Evolutionary conservation across 2,329 filamentous ascomycete genomes (phyloP).

Genomic region (Verticillium albo-atrum): DNA sequence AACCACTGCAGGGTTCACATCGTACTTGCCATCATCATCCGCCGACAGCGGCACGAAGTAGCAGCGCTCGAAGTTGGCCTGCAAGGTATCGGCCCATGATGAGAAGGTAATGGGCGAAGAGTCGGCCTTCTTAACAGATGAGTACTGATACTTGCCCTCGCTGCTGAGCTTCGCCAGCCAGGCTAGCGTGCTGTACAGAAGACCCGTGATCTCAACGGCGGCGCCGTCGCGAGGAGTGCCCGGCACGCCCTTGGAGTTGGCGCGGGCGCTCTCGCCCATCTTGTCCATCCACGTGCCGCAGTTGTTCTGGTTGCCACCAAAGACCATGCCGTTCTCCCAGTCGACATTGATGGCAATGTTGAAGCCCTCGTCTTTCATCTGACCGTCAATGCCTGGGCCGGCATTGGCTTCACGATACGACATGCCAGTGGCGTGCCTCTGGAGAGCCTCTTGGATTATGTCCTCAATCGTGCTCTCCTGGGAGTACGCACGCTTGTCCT

Average conservation of each 20-base stretch:
- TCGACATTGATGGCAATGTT: conserved; percentile 88
- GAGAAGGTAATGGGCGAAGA: conserved; percentile 61
- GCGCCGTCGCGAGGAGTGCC: conserved; percentile 96
- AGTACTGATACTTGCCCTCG: conserved; percentile 66
- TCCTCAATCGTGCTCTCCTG: conserved; percentile 79
- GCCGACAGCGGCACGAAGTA: conserved; percentile 77
- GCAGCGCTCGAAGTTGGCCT: conserved; percentile 83
- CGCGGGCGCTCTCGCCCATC: conserved; percentile 96
- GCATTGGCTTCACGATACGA: conserved; percentile 94
- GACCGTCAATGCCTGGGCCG: conserved; percentile 78
- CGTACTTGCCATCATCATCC: conserved; percentile 69
- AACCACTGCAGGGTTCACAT: conserved; percentile 73
- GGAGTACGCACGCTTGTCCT: conserved; percentile 83
- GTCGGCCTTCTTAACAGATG: conserved; percentile 64
- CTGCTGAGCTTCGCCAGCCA: conserved; percentile 71
- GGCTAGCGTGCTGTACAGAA: conserved; percentile 81
- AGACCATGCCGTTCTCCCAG: conserved; percentile 86
- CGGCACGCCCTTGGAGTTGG: conserved; percentile 87
- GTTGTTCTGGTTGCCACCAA: conserved; percentile 89
- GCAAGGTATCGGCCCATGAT: conserved; percentile 77
- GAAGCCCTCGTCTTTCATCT: conserved; percentile 92
- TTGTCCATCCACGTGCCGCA: conserved; percentile 99
- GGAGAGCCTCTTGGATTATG: conserved; percentile 87
- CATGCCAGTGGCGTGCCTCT: conserved; percentile 85
- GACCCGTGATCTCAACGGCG: conserved; percentile 89